Percentiles rank a stretch among this genome's conserved stretches.
These are phyloP conservation scores for Trichophaea hybrida DNA, from an alignment of 2,329 filamentous ascomycete species.

Conservation along the genomic window DNA sequence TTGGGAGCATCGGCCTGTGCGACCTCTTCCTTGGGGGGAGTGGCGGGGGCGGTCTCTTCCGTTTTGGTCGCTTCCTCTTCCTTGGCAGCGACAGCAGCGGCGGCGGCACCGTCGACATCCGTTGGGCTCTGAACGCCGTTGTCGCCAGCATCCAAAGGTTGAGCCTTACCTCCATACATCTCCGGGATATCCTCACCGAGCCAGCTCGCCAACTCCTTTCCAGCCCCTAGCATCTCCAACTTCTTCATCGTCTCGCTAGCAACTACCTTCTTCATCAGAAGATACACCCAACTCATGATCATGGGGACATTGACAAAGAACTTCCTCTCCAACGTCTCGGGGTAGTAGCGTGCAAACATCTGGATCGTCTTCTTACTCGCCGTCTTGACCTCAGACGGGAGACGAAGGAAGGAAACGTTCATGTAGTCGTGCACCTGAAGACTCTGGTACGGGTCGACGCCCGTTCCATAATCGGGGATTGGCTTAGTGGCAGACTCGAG, in stretches of 20 bases:
- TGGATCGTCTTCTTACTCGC: conserved; percentile 70
- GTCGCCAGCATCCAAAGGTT: conserved; percentile 31
- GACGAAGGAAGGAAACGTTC: conserved; percentile 70
- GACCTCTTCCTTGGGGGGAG: background rate
- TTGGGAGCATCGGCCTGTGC: conserved; percentile 9
- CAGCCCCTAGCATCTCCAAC: conserved; percentile 53
- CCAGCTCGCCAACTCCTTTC: conserved; percentile 51
- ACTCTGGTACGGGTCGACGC: conserved; percentile 72
- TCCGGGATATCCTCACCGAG: conserved; percentile 54
- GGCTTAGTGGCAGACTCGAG: conserved; percentile 53
- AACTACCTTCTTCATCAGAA: conserved; percentile 60
- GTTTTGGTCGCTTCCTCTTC: background rate
- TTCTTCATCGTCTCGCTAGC: conserved; percentile 61
- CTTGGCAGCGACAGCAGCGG: conserved; percentile 21
- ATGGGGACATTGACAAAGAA: conserved; percentile 90
- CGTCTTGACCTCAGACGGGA: conserved; percentile 60
- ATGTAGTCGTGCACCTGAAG: conserved; percentile 90
- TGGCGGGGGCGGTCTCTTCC: conserved; percentile 18
- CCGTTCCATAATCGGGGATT: conserved; percentile 52
- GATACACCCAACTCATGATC: conserved; percentile 79
- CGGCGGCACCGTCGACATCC: conserved; percentile 16
- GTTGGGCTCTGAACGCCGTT: conserved; percentile 22
- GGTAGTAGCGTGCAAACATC: conserved; percentile 68
- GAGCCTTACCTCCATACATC: conserved; percentile 64
- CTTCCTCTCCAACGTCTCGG: conserved; percentile 77